phyloP scores from a whole-genome alignment of 2,329 filamentous ascomycete species.

The Madurella fahalii region DNA sequence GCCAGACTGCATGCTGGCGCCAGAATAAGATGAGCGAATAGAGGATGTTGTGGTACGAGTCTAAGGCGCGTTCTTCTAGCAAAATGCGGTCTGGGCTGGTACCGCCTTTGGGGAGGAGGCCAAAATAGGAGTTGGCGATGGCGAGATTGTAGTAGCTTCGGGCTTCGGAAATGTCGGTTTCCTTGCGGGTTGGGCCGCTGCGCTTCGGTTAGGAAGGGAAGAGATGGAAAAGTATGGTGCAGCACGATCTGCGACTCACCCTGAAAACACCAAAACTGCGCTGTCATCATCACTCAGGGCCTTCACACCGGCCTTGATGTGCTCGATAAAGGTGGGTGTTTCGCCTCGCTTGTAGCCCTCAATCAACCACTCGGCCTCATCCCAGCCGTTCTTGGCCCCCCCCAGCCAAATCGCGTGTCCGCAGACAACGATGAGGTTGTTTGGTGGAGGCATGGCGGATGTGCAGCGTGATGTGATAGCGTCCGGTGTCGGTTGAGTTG shows the following conservation, averaged over 20 bases:
- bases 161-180: constrained; percentile 57
- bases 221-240: neutral
- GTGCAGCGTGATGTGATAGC: neutral
- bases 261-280: constrained; percentile 66
- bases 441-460: constrained; percentile 29
- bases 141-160: constrained; percentile 58
- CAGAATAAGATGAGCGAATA: constrained; percentile 63
- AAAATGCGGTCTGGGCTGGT: constrained; percentile 40
- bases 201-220: neutral
- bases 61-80: constrained; percentile 68
- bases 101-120: constrained; percentile 28
- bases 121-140: constrained; percentile 44
- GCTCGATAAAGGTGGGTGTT: constrained; percentile 72
- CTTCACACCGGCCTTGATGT: constrained; percentile 63
- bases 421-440: constrained; percentile 71
- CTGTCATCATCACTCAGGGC: constrained; percentile 43
- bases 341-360: constrained; percentile 74
- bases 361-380: constrained; percentile 66
- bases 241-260: constrained; percentile 43
- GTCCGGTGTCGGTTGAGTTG: neutral
- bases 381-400: constrained; percentile 46
- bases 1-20: constrained; percentile 51
- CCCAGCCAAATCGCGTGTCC: constrained; percentile 77
- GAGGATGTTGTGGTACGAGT: constrained; percentile 81
- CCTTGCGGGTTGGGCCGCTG: constrained; percentile 60